Evolutionary conservation across 768 basidiomycete species (phyloP).

Genomic region (Tubosaeta sp.): DNA sequence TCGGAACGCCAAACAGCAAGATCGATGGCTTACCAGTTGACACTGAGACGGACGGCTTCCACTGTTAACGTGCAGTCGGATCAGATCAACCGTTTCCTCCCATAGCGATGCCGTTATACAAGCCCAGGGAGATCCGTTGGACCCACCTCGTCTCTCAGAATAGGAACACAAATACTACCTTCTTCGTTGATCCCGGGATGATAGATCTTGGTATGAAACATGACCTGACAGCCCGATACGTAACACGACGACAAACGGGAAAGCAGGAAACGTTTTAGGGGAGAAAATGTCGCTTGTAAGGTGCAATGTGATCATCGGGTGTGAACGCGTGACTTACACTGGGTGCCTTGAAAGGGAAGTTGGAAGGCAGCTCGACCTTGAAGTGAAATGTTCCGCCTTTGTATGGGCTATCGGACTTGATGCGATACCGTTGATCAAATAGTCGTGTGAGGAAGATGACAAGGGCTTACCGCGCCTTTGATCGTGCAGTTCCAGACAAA

Average conservation of each 20-base stretch:
- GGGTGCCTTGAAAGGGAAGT: slow-evolving; percentile 86
- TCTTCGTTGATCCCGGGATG: slow-evolving; percentile 91
- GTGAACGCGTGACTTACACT: slow-evolving; percentile 40
- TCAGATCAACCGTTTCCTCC: slow-evolving; percentile 3
- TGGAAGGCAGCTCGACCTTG: slow-evolving; percentile 64
- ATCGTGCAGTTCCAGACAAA: slow-evolving; percentile 75
- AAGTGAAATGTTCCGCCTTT: slow-evolving; percentile 79
- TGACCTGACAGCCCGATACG: slow-evolving; percentile 49
- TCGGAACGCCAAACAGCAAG: neutral
- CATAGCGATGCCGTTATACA: neutral
- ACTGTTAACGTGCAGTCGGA: slow-evolving; percentile 40
- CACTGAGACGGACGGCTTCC: slow-evolving; percentile 79
- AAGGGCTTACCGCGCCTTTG: slow-evolving; percentile 60
- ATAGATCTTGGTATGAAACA: slow-evolving; percentile 82
- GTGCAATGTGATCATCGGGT: neutral
- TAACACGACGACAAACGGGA: slow-evolving; percentile 9
- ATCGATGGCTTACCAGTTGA: slow-evolving; percentile 50
- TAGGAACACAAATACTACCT: slow-evolving; percentile 78
- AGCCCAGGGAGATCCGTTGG: slow-evolving; percentile 4
- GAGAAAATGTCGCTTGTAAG: slow-evolving; percentile 2
- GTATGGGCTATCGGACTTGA: slow-evolving; percentile 75
- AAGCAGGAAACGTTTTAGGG: slow-evolving; percentile 17
- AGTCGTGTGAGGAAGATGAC: neutral
- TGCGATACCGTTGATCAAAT: slow-evolving; percentile 2
- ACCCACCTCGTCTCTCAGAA: slow-evolving; percentile 77